Evolutionary conservation across 2,329 filamentous ascomycete species (phyloP), one percentile per base, ranked within the genome.

Genomic region (Colletotrichum chrysophilum): DNA sequence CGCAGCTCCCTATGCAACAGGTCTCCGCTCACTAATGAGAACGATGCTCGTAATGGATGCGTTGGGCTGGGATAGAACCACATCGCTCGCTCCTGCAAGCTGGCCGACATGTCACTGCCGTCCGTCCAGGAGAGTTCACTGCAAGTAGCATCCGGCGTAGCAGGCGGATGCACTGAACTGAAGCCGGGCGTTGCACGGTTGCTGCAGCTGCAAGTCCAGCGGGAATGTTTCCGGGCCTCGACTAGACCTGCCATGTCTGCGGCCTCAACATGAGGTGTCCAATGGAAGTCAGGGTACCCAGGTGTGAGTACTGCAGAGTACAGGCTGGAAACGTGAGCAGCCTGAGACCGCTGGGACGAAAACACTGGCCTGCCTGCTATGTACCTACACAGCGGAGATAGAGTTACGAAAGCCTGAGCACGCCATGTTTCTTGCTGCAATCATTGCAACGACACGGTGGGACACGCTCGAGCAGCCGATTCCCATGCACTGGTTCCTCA

Each of bases 401-500:
- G 58, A 61, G 66, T 36, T 48, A 18, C 43, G 1, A 36, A 9
- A 70, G 58, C 32, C 32, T 66, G 67, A 74, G 67, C 67, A 74
- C 72, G 67, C 72, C 52, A 74, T 74, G 48, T 24, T 55, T 52
- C 43, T 13, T 60, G 24, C 26, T 60, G 55, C 38, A 67, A 75
- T 64, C 69, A 73, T 60, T 60, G 58, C 70, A 28, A 64, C 64
- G 14, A 66, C 18, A 21, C n/a, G 30, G 43, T 60, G 73, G 73
- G 24, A 75, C 64, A 69, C 64, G 73, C 64, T 75, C 70, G 56
- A 75, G 73, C 73, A 58, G 58, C 21, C 64, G n/a, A 32, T 43
- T 56, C 32, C 64, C n/a, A 73, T 68, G 73, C 73, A 73, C n/a
- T 66, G 67, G 8, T 61, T 71, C 70, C 68, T 75, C 52, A 66